These are phyloP conservation scores for Styphnolobium japonicum DNA, from an alignment of 306 rosid species.

Conservation along the genomic window DNA sequence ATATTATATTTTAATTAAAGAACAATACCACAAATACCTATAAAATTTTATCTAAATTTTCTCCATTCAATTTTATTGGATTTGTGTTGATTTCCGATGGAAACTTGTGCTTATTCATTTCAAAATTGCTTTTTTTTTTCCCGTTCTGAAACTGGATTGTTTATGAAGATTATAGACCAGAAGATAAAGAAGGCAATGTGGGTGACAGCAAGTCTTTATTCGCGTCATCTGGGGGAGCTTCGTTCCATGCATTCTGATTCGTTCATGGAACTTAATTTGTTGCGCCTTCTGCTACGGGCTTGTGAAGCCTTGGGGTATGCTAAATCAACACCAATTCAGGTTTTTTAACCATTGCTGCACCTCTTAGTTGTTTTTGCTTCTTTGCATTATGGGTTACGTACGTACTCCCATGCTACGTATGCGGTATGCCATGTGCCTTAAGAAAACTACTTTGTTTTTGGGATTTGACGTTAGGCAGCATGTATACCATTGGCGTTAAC, in stretches of 20 bases:
- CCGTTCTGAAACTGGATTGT: not conserved
- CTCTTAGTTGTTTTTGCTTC: not conserved
- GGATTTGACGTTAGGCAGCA: constrained; percentile 61
- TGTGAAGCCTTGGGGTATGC: constrained; percentile 82
- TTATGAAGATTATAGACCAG: constrained; percentile 69
- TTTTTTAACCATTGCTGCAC: constrained; percentile 31
- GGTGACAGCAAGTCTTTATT: constrained; percentile 58
- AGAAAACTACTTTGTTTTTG: not conserved
- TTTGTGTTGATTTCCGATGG: no score
- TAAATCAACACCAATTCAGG: constrained; percentile 99
- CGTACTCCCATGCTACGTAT: no score
- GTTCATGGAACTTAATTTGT: constrained; percentile 84
- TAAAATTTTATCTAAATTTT: no score
- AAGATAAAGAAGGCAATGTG: constrained; percentile 53
- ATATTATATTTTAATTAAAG: no score
- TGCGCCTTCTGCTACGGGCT: constrained; percentile 92
- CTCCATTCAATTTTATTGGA: no score
- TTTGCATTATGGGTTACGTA: no score
- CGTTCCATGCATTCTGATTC: constrained; percentile 86
- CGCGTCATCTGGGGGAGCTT: constrained; percentile 72
- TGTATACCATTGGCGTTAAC: constrained; percentile 76
- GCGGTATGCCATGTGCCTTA: not conserved
- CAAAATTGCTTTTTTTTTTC: not conserved
- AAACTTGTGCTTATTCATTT: no score
- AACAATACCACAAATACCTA: no score